Evolutionary conservation across 2,329 filamentous ascomycete species (phyloP).

Genomic region (Fusarium sp.): DNA sequence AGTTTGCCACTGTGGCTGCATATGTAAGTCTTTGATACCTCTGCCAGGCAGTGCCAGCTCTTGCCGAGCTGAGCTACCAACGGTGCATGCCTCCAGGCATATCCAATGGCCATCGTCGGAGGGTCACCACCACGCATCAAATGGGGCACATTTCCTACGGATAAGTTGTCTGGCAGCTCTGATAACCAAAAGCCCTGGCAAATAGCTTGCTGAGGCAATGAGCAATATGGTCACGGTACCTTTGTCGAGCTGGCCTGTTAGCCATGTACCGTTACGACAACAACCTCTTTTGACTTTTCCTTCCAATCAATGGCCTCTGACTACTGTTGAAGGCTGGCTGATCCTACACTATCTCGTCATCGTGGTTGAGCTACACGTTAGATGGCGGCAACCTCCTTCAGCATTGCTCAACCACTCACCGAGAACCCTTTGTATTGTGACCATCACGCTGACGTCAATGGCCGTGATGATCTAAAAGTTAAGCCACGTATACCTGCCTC

Average conservation of each 20-base stretch:
- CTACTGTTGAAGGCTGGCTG: constrained; percentile 19
- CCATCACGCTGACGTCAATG: constrained; percentile 47
- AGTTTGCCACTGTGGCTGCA: constrained; percentile 28
- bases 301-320: constrained; percentile 27
- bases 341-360: constrained; percentile 33
- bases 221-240: constrained; percentile 34
- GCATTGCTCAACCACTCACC: constrained; percentile 9
- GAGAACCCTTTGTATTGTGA: constrained; percentile 35
- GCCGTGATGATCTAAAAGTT: constrained; percentile 31
- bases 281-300: constrained; percentile 10
- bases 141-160: background rate
- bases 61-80: constrained; percentile 26
- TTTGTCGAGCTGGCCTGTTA: constrained; percentile 27
- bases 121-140: constrained; percentile 17
- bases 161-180: constrained; percentile 13
- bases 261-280: constrained; percentile 26
- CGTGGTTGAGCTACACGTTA: constrained; percentile 5
- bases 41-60: background rate
- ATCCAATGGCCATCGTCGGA: constrained; percentile 22
- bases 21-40: background rate
- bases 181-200: constrained; percentile 7
- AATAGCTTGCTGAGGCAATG: constrained; percentile 12
- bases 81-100: background rate
- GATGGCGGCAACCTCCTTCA: constrained; percentile 23
- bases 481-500: constrained; percentile 25